Percentiles rank a stretch among this genome's conserved stretches.
phyloP scores from a whole-genome alignment of 495 filamentous ascomycete species.

The Pyrenula massariospora region DNA sequence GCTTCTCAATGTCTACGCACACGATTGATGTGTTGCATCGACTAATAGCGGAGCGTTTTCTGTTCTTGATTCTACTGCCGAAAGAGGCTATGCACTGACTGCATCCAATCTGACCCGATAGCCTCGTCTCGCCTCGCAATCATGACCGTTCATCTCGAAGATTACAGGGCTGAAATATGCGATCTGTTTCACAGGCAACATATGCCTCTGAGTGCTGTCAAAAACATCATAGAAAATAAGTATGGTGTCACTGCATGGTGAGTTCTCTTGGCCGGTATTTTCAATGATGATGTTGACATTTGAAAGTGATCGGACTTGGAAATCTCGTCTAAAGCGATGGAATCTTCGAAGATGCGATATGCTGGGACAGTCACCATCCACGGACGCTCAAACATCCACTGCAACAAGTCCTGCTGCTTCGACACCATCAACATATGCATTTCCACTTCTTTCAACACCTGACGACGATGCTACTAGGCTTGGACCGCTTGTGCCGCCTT shows the following conservation, averaged over 20 bases:
- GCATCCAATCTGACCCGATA: not conserved
- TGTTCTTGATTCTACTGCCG: not conserved
- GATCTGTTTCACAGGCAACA: not conserved
- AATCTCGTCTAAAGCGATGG: not conserved
- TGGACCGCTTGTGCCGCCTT: not conserved
- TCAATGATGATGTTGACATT: not conserved
- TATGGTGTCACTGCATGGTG: not conserved
- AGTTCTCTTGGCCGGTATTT: not conserved
- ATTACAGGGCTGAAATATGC: not conserved
- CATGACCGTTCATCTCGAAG: not conserved
- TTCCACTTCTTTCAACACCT: not conserved
- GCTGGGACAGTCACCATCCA: not conserved
- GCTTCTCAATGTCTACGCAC: not conserved
- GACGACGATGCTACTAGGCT: not conserved
- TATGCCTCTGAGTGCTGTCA: not conserved
- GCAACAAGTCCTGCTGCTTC: not conserved
- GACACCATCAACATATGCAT: not conserved
- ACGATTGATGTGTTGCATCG: no score
- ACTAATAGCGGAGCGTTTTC: not conserved
- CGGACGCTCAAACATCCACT: not conserved
- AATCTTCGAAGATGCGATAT: not conserved
- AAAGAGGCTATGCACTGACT: not conserved
- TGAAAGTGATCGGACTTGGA: not conserved
- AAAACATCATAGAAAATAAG: not conserved
- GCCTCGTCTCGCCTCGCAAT: not conserved